A percentile compares a stretch with the other conserved stretches of the same genome.
phyloP scores from a whole-genome alignment of 2,329 filamentous ascomycete genomes.

The Penicillium olsonii region DNA sequence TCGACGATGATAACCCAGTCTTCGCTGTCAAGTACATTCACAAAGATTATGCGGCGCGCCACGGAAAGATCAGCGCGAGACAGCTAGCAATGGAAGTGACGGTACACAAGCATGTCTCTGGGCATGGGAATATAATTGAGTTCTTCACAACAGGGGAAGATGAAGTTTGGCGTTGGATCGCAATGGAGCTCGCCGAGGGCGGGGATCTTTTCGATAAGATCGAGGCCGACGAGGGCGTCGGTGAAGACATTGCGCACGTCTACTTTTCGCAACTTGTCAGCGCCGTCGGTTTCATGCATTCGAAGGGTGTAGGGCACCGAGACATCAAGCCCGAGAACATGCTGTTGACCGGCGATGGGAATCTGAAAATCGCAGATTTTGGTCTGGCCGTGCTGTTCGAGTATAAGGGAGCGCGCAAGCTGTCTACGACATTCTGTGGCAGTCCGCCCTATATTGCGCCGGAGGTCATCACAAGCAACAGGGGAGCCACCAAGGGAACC shows the following conservation, averaged over 20 bases:
- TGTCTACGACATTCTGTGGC: conserved; percentile 86
- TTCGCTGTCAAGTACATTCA: conserved; percentile 99
- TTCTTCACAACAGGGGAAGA: conserved; percentile 90
- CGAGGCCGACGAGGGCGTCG: conserved; percentile 93
- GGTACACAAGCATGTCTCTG: conserved; percentile 82
- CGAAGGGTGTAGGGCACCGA: conserved; percentile 89
- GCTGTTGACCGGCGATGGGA: conserved; percentile 77
- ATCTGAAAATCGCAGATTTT: conserved; percentile 94
- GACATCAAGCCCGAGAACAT: conserved; percentile 96
- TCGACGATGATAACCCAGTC: conserved; percentile 68
- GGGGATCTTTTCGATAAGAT: conserved; percentile 99
- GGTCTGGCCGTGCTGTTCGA: conserved; percentile 92
- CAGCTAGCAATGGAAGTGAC: conserved; percentile 91
- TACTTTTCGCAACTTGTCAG: conserved; percentile 92
- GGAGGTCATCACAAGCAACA: conserved; percentile 69
- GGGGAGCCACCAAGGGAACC: conserved; percentile 54
- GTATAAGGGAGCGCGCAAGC: conserved; percentile 79
- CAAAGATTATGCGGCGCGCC: conserved; percentile 87
- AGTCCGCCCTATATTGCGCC: conserved; percentile 97
- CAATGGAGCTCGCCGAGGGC: conserved; percentile 94
- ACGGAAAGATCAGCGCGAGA: conserved; percentile 84
- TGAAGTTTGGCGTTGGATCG: conserved; percentile 88
- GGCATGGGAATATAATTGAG: conserved; percentile 90
- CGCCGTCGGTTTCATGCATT: conserved; percentile 93
- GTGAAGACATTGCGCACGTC: conserved; percentile 90